Evolutionary conservation across 2,329 filamentous ascomycete genomes (phyloP), one percentile per base, ranked within the genome.

Genomic region (Diplodia intermedia): DNA sequence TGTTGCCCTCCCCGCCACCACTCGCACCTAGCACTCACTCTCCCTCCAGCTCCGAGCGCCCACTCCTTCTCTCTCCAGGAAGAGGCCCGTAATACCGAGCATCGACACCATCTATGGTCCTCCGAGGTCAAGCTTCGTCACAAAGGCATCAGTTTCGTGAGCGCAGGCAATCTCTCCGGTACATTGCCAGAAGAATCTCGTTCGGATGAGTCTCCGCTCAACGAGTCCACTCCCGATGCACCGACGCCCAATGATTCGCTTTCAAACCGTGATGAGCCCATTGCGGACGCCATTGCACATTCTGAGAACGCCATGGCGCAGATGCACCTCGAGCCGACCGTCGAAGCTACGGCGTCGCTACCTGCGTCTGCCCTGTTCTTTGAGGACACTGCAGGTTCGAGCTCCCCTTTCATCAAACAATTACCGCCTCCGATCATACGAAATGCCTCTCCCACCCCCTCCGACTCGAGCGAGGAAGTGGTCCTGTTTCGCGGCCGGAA

Each of bases 381-480:
- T 29, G 66, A 63, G 57, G 66, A 68, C 36, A 68, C 66, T 7
- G 53, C 31, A 2, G 56, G 68, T 20, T 69, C 54, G 33, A 65
- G 26, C 50, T 55, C 49, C 4, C 29, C 43, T 18, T 31, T 23
- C 26, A n/a, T 14, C 15, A 60, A 66, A 4, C 36, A 36, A n/a
- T 29, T 68, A 31, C 67, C 65, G 12, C 57, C 53, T 23, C 70
- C 75, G 20, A 36, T 72, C 0, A 75, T 78, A 54, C 80, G 80
- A 33, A 78, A 75, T 47, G 73, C 79, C 2, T 82, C 81, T 15
- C 80, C 80, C 18, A 79, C 79, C 1, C 73, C 75, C 7, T 85
- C 84, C 0, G 84, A 88, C 70, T 91, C 90, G 0, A 91, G 89
- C 73, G 91, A 91, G 57, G 92, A 97, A 71, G 82, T 92, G 5